Percentiles rank a stretch among this genome's conserved stretches.
phyloP scores from a whole-genome alignment of 257 asterid genomes.

The Galeopsis tetrahit region DNA sequence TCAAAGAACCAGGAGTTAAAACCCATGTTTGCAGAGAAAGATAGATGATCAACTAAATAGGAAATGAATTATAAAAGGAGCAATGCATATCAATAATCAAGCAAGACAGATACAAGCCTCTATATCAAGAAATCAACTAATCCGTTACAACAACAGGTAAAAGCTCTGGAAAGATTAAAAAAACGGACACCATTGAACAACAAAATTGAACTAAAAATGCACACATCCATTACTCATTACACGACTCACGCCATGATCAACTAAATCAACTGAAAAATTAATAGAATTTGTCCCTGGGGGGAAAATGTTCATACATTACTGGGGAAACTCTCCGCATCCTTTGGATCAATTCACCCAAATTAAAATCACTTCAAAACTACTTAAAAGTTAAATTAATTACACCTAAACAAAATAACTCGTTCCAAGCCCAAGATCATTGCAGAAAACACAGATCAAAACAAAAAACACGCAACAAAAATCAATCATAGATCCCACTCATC shows the following conservation, averaged over 20 bases:
- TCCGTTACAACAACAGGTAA: background rate
- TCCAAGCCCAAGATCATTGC: conserved; percentile 13
- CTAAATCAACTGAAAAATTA: background rate
- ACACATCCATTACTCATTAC: background rate
- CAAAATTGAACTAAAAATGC: conserved; percentile 2
- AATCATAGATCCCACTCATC: conserved; percentile 3
- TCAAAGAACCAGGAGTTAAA: conserved; percentile 15
- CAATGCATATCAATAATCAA: background rate
- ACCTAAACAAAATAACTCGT: background rate
- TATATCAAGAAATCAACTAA: background rate
- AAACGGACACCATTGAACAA: background rate
- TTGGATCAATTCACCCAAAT: conserved; percentile 7
- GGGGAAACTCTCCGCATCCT: background rate
- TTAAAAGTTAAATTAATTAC: background rate
- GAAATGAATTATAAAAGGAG: background rate
- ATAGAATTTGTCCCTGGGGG: background rate
- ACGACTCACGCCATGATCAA: background rate
- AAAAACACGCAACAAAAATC: conserved; percentile 1
- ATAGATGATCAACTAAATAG: background rate
- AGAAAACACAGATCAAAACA: conserved; percentile 5
- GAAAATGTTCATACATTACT: background rate
- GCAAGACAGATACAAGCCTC: conserved; percentile 14
- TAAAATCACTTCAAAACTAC: background rate
- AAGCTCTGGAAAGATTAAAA: background rate
- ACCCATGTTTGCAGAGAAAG: conserved; percentile 1